Base-by-base conservation (phyloP, 1,284 basidiomycete genomes). In the Ganoderma leucocontextum region DNA sequence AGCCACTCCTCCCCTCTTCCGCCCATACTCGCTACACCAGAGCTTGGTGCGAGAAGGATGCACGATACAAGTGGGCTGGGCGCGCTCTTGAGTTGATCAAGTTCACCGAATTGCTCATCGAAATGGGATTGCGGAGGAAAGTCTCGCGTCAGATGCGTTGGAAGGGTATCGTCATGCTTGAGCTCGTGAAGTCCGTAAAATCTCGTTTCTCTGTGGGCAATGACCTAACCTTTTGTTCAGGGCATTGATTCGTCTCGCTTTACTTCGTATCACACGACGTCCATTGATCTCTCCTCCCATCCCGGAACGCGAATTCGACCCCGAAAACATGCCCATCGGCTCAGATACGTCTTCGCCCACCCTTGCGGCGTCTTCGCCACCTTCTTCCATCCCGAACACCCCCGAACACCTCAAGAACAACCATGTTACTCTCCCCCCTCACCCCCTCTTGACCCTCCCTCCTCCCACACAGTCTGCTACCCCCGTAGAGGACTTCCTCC, bases 241-340 rank as follows among this genome's bases (percentile, higher is more conserved):
- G 80, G 91, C 89, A 19, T 72, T 89, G 35, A 85, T 97, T 60
- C 91, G 93, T 25, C 80, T 96, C 19, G 74, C 89, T 15, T 81
- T 97, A 36, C 79, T 97, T 44, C 84, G 85, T 63, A 85, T 92
- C 69, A 96, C 95, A 0, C 86, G 85, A 63, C 86, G 93, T 68
- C 94, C 95, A 5, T 77, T 95, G 35, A 79, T 96, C 13, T 85
- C 86, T 9, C 91, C 91, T 2, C 90, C 92, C 12, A 89, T 95
- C 60, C 95, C 95, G 19, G 93, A 95, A 78, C 88, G 95, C 63
- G 94, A 96, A 75, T 87, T 95, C 72, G 95, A 97, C 78, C 90
- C 92, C 5, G 83, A 91, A 4, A 83, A 86, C 44, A 77, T 95
- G 35, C 86, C 91, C 8, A 78, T 88, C 10, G 83, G 87, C 42